Percentiles rank a stretch among this genome's conserved stretches.
phyloP scores from a whole-genome alignment of 23 red algal species.

The Gracilaria vermiculophylla region DNA sequence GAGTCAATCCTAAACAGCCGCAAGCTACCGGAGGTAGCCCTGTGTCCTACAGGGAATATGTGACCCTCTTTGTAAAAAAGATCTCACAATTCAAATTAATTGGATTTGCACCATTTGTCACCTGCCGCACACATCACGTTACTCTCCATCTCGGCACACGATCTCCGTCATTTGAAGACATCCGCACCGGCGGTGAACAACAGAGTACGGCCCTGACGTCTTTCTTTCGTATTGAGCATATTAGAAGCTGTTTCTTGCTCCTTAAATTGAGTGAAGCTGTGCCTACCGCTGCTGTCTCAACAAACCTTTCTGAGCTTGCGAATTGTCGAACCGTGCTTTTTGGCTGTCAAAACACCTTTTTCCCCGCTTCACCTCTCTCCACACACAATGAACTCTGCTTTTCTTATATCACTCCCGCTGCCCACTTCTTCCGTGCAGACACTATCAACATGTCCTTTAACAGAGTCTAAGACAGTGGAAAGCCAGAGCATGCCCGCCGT shows the following conservation, averaged over 20 bases:
- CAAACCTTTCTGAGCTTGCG: background rate
- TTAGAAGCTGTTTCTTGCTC: no score
- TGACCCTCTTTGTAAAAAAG: no score
- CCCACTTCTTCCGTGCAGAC: background rate
- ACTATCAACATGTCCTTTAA: conserved; percentile 7
- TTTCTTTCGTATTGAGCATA: no score
- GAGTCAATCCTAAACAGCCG: background rate
- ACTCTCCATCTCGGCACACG: background rate
- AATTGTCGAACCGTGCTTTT: background rate
- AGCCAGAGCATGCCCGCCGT: background rate
- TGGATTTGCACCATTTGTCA: no score
- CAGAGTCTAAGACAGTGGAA: background rate
- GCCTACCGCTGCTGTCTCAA: no score
- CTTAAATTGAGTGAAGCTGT: no score
- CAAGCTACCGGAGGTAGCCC: background rate
- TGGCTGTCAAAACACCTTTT: background rate
- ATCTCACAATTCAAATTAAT: no score
- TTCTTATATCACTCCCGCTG: background rate
- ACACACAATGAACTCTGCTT: background rate
- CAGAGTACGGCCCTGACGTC: no score
- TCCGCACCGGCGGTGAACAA: no score
- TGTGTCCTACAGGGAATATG: no score
- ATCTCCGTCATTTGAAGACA: background rate
- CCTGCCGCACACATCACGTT: no score
- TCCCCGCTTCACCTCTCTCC: background rate